Base-by-base conservation (phyloP, 257 asterid genomes). In the Orobanche coerulescens region DNA sequence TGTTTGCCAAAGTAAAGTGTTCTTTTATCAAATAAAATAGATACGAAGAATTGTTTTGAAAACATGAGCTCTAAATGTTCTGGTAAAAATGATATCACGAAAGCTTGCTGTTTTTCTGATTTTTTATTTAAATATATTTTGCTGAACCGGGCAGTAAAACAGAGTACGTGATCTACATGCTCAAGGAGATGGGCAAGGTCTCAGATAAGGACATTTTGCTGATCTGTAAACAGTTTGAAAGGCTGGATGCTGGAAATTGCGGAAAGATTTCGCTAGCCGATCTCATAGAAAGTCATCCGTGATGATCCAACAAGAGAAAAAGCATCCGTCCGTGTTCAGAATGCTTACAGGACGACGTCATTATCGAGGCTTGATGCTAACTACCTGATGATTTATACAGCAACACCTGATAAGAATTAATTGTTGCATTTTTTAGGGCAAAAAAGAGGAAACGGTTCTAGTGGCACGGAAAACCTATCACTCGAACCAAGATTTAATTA, bases 181-280 rank as follows among this genome's bases (percentile, higher is more conserved):
- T 91, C 14, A 91, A 91, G 80, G 90, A 86, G 67, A 85, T 91
- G 95, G 88, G 88, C 4, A 85, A 80, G 74, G 74, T 85, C 26
- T 64, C 85, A 0, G 96, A 91, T 49, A 80, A 79, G 56, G 98
- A 91, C 71, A 77, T 91, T 31, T 8, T 76, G 63, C 77, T 40
- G 73, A 81, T 91, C 10, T 83, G 96, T 57, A 74, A 75, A 49
- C 92, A 91, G 77, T 91, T 91, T 62, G 96, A 88, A 42, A 84
- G 85, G 39, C 76, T 91, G 37, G 98, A 91, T 71, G 31, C 79
- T 5, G 96, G 93, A 16, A 84, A 84, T 69, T 82, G 87, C 44
- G 98, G 96, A 20, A 91, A 89, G 78, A 91, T 91, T 58, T 84
- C 92, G 18, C 90, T 91, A 24, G 82, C 83, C 0, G 96, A 88